Percentiles rank a stretch among this genome's conserved stretches.
Evolutionary conservation across 2,329 filamentous ascomycete genomes (phyloP).

Genomic region (Chrysoporthe austroafricana): DNA sequence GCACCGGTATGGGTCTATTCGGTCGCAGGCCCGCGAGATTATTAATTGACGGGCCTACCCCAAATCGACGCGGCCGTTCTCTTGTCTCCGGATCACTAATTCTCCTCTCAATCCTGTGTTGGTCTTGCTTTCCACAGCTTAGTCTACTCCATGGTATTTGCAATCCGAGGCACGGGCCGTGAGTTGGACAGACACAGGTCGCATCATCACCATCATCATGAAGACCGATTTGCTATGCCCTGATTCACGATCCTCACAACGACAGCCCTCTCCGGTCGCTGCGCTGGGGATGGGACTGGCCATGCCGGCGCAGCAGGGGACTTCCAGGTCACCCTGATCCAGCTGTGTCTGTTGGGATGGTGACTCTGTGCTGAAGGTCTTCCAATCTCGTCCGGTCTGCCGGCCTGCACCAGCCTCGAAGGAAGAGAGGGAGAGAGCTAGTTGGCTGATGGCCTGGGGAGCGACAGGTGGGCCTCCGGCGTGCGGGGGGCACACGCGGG

Average conservation of each 20-base stretch:
- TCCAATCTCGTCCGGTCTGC: neutral
- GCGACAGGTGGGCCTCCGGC: neutral
- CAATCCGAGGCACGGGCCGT: neutral
- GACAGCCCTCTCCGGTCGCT: neutral
- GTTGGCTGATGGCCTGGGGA: neutral
- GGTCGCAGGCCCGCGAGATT: neutral
- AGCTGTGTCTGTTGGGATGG: too few species aligned
- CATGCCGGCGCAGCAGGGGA: too few species aligned
- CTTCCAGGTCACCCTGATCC: too few species aligned
- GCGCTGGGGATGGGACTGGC: neutral
- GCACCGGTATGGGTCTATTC: neutral
- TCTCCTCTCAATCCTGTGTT: neutral
- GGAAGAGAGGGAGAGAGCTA: neutral
- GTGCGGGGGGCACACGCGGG: neutral
- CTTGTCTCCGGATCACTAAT: conserved; percentile 2
- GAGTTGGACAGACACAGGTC: neutral
- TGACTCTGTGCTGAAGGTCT: too few species aligned
- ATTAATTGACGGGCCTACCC: neutral
- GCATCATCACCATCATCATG: neutral
- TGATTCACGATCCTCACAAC: neutral
- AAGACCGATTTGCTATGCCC: too few species aligned
- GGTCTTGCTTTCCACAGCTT: neutral
- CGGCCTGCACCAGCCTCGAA: neutral
- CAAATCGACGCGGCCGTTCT: neutral
- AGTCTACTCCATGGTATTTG: neutral